These are phyloP conservation scores for Aureobasidium sp. DNA, from an alignment of 2,329 filamentous ascomycete species.

Conservation along the genomic window DNA sequence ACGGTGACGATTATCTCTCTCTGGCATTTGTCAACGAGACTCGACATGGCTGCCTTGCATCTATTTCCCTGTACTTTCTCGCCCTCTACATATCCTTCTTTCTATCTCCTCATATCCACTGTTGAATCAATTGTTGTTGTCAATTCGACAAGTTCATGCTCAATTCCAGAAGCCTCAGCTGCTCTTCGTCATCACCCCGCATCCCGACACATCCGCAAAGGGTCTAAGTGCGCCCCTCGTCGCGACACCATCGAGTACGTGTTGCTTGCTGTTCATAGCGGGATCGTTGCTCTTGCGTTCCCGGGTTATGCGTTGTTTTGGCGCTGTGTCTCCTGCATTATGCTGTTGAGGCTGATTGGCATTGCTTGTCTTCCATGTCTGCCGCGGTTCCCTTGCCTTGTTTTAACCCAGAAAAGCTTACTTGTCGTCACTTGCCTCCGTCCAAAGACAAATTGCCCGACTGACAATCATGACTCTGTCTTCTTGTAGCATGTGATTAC, in stretches of 20 bases:
- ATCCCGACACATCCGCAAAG: not conserved
- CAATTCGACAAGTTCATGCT: not conserved
- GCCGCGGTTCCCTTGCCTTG: not conserved
- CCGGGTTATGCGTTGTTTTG: not conserved
- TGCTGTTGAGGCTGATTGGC: not conserved
- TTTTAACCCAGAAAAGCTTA: not conserved
- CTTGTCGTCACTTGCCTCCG: not conserved
- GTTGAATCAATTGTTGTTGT: not conserved
- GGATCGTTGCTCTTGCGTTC: not conserved
- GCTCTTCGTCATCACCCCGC: slow-evolving; percentile 2
- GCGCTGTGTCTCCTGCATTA: not conserved
- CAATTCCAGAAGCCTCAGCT: not conserved
- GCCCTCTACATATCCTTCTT: not conserved
- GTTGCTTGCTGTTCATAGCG: not conserved
- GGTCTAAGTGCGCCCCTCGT: not conserved
- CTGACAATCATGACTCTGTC: not conserved
- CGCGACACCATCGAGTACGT: slow-evolving; percentile 6
- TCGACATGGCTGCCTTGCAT: not conserved
- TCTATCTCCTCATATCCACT: not conserved
- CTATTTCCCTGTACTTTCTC: not conserved
- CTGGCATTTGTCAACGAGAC: not conserved
- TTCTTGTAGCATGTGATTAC: slow-evolving; percentile 7
- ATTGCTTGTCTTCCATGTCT: not conserved
- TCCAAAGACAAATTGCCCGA: slow-evolving; percentile 2
- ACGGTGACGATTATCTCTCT: not conserved